Conservation (phyloP, 2,329 filamentous ascomycete species). For the Neobulgaria alba region DNA sequence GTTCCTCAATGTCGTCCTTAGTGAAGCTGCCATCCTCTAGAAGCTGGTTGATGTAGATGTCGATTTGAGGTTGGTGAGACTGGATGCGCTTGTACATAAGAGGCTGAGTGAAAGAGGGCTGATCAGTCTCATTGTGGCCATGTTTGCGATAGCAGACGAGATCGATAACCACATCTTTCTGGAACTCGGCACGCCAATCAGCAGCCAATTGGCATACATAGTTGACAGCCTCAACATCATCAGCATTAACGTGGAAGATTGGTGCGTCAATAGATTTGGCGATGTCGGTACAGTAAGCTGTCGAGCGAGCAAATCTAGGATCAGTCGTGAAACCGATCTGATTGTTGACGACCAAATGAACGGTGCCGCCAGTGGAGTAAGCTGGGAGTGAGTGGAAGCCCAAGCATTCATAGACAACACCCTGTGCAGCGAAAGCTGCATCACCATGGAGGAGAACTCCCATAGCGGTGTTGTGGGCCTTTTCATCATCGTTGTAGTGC, state of each 20-base stretch:
- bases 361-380: conserved; percentile 94
- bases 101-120: conserved; percentile 98
- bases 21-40: conserved; percentile 90
- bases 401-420: conserved; percentile 96
- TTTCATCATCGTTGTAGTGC: conserved; percentile 97
- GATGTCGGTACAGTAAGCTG: conserved; percentile 97
- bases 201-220: conserved; percentile 95
- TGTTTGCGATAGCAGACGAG: conserved; percentile 98
- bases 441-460: conserved; percentile 93
- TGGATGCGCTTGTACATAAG: conserved; percentile 99
- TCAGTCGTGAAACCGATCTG: conserved; percentile 99
- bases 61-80: conserved; percentile 73
- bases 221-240: conserved; percentile 97
- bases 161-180: conserved; percentile 95
- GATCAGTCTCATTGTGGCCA: conserved; percentile 98
- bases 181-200: conserved; percentile 98
- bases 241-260: conserved; percentile 98
- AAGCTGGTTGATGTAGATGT: conserved; percentile 87
- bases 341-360: conserved; percentile 98
- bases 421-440: conserved; percentile 91
- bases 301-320: conserved; percentile 92
- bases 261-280: conserved; percentile 98
- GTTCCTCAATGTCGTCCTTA: conserved; percentile 95
- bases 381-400: conserved; percentile 93
- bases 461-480: conserved; percentile 83